phyloP scores from a whole-genome alignment of 202 grass and related monocot genomes.

The Saccharum hybrid region DNA sequence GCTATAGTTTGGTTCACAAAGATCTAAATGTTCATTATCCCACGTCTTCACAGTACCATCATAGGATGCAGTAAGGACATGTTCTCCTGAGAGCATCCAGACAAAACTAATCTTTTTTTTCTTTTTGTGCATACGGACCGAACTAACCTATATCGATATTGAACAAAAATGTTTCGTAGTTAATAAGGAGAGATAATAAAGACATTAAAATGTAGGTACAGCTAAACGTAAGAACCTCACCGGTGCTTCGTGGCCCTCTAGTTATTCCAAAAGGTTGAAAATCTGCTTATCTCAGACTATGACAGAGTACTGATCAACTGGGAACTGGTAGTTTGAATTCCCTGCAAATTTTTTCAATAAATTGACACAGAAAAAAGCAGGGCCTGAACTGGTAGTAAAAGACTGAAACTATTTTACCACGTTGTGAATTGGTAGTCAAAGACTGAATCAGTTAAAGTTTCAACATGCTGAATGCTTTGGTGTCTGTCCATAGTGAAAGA shows the following conservation, averaged over 20 bases:
- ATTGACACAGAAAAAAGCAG: too few species aligned
- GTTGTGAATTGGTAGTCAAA: too few species aligned
- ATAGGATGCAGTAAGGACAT: too few species aligned
- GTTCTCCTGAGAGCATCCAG: constrained; percentile 82
- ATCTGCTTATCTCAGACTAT: constrained; percentile 98
- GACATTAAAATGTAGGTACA: constrained; percentile 14
- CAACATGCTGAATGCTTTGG: too few species aligned
- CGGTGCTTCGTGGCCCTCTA: constrained; percentile 44
- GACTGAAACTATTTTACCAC: too few species aligned
- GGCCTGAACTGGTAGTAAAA: too few species aligned
- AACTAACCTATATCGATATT: constrained; percentile 63
- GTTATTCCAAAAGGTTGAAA: constrained; percentile 71
- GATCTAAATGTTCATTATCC: too few species aligned
- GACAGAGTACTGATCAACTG: constrained; percentile 89
- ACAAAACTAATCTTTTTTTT: constrained; percentile 42
- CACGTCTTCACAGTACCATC: too few species aligned
- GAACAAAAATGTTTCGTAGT: constrained; percentile 40
- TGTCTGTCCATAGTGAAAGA: too few species aligned
- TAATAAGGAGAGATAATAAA: constrained; percentile 29
- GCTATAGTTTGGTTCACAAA: too few species aligned
- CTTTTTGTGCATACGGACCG: too few species aligned
- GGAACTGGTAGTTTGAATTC: constrained; percentile 81
- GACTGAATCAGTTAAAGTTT: too few species aligned
- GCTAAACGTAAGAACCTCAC: constrained; percentile 55
- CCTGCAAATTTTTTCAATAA: constrained; percentile 27